phyloP scores from a whole-genome alignment of 108 stramenopile genomes.

The Pseudonitzschia multiseries region DNA sequence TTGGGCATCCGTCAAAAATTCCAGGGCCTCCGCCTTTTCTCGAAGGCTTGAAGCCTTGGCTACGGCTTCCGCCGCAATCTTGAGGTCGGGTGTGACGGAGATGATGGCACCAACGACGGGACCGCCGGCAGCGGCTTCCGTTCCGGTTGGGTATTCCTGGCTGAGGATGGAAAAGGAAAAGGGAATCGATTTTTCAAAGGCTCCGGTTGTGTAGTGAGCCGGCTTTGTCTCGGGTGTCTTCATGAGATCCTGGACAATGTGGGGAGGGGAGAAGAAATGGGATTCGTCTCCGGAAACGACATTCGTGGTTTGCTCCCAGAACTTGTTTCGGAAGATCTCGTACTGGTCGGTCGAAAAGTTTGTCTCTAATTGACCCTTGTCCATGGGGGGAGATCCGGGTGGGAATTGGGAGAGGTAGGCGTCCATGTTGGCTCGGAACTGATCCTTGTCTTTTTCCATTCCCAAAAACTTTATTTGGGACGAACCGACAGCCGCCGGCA shows the following conservation, averaged over 20 bases:
- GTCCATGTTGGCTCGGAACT: slow-evolving; percentile 71
- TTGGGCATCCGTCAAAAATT: slow-evolving; percentile 67
- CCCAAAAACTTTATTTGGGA: slow-evolving; percentile 66
- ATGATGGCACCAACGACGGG: slow-evolving; percentile 78
- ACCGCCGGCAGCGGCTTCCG: slow-evolving; percentile 53
- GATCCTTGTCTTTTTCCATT: slow-evolving; percentile 82
- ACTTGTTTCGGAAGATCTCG: slow-evolving; percentile 75
- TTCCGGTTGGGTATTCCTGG: slow-evolving; percentile 36
- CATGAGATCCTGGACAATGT: slow-evolving; percentile 61
- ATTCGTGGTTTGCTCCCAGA: slow-evolving; percentile 73
- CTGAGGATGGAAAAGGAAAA: slow-evolving; percentile 64
- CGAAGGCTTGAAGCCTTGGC: slow-evolving; percentile 55
- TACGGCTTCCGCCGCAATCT: slow-evolving; percentile 60
- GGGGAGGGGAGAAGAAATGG: slow-evolving; percentile 65
- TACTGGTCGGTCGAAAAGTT: slow-evolving; percentile 77
- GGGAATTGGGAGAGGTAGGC: slow-evolving; percentile 79
- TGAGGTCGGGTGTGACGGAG: slow-evolving; percentile 72
- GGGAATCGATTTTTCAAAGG: slow-evolving; percentile 35
- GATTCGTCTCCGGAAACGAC: slow-evolving; percentile 77
- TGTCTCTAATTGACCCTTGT: slow-evolving; percentile 58
- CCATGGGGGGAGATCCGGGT: slow-evolving; percentile 67
- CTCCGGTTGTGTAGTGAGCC: neutral
- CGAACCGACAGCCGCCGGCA: slow-evolving; percentile 70
- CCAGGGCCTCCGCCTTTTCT: slow-evolving; percentile 79
- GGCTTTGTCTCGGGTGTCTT: slow-evolving; percentile 42